Percentiles rank a stretch among this genome's conserved stretches.
Conservation (phyloP, 2,329 filamentous ascomycete species). For the Onygenales sp. region DNA sequence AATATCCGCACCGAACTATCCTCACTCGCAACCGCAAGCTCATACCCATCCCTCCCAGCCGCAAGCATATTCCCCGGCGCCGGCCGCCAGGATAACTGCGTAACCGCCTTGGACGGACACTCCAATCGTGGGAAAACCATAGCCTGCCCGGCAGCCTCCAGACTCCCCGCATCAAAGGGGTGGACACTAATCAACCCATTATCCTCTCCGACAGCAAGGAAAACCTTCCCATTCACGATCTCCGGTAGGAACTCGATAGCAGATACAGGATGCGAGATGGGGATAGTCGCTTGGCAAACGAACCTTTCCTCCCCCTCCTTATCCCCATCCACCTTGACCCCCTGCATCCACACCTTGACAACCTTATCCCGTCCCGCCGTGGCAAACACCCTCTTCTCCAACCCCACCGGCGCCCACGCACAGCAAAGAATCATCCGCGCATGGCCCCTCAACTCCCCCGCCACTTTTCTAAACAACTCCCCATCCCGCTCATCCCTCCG, state of each 20-base stretch:
- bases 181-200: slow-evolving; percentile 37
- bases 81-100: slow-evolving; percentile 62
- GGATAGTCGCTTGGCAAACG: slow-evolving; percentile 43
- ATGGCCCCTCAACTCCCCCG: slow-evolving; percentile 74
- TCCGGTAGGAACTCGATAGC: slow-evolving; percentile 56
- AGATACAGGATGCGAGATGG: slow-evolving; percentile 54
- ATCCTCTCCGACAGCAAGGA: slow-evolving; percentile 40
- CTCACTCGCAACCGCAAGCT: slow-evolving; percentile 38
- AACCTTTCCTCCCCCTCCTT: slow-evolving; percentile 31
- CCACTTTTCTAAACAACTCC: slow-evolving; percentile 47
- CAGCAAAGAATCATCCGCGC: slow-evolving; percentile 85
- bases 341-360: slow-evolving; percentile 59
- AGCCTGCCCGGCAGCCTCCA: slow-evolving; percentile 19
- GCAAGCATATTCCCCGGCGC: slow-evolving; percentile 6
- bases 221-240: slow-evolving; percentile 19
- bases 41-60: slow-evolving; percentile 14
- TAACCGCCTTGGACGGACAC: slow-evolving; percentile 54
- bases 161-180: slow-evolving; percentile 22
- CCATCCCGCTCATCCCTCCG: slow-evolving; percentile 35
- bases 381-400: slow-evolving; percentile 51
- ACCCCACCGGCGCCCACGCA: slow-evolving; percentile 59
- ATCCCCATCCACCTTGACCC: slow-evolving; percentile 12
- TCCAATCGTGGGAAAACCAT: slow-evolving; percentile 27
- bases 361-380: slow-evolving; percentile 86
- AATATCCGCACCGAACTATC: slow-evolving; percentile 35